Base-by-base conservation (phyloP, 2,329 filamentous ascomycete genomes). In the Penicillium corylophilum region DNA sequence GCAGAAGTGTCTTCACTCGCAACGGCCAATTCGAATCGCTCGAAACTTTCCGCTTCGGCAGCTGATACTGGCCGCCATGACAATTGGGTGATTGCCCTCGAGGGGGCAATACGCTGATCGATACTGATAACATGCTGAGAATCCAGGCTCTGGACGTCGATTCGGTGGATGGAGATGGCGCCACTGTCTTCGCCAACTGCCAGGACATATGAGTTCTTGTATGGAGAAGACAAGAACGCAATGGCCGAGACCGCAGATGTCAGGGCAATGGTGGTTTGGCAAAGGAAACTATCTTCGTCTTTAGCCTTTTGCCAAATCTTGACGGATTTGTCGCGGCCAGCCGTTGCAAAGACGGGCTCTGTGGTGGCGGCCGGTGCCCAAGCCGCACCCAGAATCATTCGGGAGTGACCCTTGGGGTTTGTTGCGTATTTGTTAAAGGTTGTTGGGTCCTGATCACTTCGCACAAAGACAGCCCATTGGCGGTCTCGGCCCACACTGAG, bases 401-500 rank as follows among this genome's bases (percentile, higher is more conserved):
- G 80, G 4, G 88, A 81, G 70, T 99, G 94, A 0, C 89, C 93
- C 72, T 95, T 96, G 1, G 84, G 82, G 63, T 95, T 90, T 2
- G 82, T 77, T 55, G 85, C 77, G 35, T 82, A 70, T 3, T 87
- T 75, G 22, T 70, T 73, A 64, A 88, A 96, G 13, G 66, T 67
- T 5, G 65, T 67, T 15, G 54, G 46, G 4, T 66, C 66, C 22
- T 70, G 63, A 5, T 61, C 64, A 29, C 73, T 73, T 35, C 84
- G 78, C 62, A 82, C 75, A 68, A 93, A 99, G 1, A 97, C 77
- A 0, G 85, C 86, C 91, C 93, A 99, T 71, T 95, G 90, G 12
- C 94, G 80, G 71, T 99, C 94, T 53, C 94, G 80, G 2, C 94
- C 93, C 1, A 96, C 93, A 56, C 90, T 96, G 2, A 99, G 79